These are phyloP conservation scores for Vitis rotundifolia DNA, from an alignment of 164 flowering plant genomes.

Conservation along the genomic window DNA sequence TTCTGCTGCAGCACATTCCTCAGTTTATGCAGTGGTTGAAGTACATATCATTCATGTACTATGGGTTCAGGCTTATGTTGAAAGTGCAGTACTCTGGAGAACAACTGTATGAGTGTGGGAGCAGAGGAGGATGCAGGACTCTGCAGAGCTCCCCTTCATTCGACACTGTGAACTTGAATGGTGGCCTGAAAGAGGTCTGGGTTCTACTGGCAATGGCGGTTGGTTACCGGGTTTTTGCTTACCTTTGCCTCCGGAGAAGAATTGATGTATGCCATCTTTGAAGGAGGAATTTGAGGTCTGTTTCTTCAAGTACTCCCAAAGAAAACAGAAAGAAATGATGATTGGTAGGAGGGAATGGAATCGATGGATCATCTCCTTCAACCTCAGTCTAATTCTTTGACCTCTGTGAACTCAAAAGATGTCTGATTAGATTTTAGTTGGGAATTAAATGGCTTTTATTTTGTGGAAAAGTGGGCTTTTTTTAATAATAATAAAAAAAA, in stretches of 20 bases:
- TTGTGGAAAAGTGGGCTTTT: too few species aligned
- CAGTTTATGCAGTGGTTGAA: slow-evolving; percentile 89
- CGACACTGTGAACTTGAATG: slow-evolving; percentile 71
- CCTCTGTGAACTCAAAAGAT: too few species aligned
- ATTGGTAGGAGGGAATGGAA: too few species aligned
- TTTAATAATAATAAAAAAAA: too few species aligned
- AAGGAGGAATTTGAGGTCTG: slow-evolving; percentile 3
- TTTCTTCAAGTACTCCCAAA: too few species aligned
- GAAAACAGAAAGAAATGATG: too few species aligned
- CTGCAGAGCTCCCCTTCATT: slow-evolving; percentile 90
- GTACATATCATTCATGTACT: slow-evolving; percentile 83
- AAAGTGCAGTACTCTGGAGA: slow-evolving; percentile 94
- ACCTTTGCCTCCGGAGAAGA: slow-evolving; percentile 70
- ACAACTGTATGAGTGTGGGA: slow-evolving; percentile 71
- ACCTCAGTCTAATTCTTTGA: too few species aligned
- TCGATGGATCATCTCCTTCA: too few species aligned
- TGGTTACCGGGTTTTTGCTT: slow-evolving; percentile 65
- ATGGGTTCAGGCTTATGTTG: slow-evolving; percentile 82
- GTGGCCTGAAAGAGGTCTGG: slow-evolving; percentile 90
- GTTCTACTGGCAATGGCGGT: slow-evolving; percentile 80
- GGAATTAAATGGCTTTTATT: too few species aligned
- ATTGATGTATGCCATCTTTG: slow-evolving; percentile 46
- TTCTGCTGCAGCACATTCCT: slow-evolving; percentile 84
- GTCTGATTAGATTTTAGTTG: too few species aligned
- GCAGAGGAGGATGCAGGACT: slow-evolving; percentile 65